Evolutionary conservation across 768 basidiomycete genomes (phyloP).

Genomic region (Fistulinella prunicolor): DNA sequence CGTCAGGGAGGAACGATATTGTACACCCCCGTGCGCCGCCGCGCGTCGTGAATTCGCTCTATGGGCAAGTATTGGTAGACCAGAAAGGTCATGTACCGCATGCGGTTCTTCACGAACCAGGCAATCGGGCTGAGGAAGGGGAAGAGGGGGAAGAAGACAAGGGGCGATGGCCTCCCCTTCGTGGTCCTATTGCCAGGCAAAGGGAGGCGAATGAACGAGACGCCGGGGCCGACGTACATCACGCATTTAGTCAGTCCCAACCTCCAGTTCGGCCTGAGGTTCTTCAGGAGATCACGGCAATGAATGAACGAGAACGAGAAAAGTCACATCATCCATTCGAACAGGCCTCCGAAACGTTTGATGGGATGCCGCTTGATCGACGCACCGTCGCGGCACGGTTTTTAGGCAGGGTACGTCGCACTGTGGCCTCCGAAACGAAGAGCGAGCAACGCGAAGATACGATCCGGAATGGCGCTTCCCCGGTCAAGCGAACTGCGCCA

Average conservation of each 20-base stretch:
- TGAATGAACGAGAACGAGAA: not conserved
- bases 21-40: slow-evolving; percentile 19
- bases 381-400: not conserved
- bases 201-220: not conserved
- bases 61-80: slow-evolving; percentile 20
- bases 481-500: not conserved
- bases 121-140: not conserved
- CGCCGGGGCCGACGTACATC: not conserved
- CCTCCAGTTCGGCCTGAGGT: not conserved
- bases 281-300: not conserved
- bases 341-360: too few relatives aligned
- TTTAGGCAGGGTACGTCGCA: not conserved
- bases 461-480: slow-evolving; percentile 1
- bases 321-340: too few relatives aligned
- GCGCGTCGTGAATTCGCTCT: slow-evolving; percentile 17
- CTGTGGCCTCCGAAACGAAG: not conserved
- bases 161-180: slow-evolving; percentile 15
- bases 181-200: slow-evolving; percentile 1
- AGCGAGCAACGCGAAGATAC: not conserved
- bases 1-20: slow-evolving; percentile 4
- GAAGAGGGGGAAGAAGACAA: not conserved
- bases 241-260: slow-evolving; percentile 16
- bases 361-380: not conserved
- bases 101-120: not conserved
- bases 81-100: slow-evolving; percentile 15